Evolutionary conservation across 2,329 filamentous ascomycete species (phyloP).

Genomic region (Lomentospora prolificans): DNA sequence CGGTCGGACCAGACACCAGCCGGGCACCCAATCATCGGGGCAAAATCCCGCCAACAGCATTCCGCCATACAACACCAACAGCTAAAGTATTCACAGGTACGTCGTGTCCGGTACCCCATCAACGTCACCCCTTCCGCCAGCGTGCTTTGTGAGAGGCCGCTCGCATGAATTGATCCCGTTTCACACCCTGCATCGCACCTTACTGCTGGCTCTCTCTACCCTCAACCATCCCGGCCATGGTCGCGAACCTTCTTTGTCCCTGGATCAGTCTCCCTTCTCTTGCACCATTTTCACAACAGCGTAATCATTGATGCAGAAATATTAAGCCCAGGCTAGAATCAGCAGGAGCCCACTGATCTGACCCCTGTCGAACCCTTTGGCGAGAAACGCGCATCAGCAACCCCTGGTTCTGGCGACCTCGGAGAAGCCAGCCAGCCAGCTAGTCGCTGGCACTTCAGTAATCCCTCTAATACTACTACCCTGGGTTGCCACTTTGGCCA

Average conservation of each 20-base stretch:
- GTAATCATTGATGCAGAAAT: background rate
- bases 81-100: too few relatives aligned
- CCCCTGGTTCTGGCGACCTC: background rate
- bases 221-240: background rate
- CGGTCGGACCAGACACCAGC: too few relatives aligned
- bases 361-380: background rate
- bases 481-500: background rate
- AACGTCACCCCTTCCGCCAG: background rate
- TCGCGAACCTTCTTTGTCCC: background rate
- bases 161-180: slow-evolving; percentile 6
- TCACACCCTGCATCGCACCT: slow-evolving; percentile 3
- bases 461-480: background rate
- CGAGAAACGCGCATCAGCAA: background rate
- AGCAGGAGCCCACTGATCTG: background rate
- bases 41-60: too few relatives aligned
- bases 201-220: background rate
- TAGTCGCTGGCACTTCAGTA: background rate
- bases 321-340: background rate
- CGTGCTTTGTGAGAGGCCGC: background rate
- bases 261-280: background rate
- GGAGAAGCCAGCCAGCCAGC: background rate
- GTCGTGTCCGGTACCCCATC: too few relatives aligned
- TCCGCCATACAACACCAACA: background rate
- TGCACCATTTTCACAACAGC: background rate
- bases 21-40: too few relatives aligned